Base-by-base conservation (phyloP, 2,329 filamentous ascomycete species). In the Diaporthe citrichinensis region DNA sequence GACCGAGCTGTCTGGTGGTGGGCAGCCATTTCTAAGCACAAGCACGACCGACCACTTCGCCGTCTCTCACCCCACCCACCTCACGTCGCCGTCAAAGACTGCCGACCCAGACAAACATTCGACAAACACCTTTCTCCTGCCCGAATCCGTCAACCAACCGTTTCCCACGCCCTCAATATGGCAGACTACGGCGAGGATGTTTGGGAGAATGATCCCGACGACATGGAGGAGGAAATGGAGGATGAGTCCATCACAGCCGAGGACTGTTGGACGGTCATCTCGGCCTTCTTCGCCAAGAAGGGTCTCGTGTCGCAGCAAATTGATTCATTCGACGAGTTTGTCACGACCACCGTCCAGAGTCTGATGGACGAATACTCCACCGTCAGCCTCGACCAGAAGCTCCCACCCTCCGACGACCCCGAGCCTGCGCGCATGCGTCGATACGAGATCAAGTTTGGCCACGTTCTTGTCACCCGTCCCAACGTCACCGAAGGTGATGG, bases 251-350 rank as follows among this genome's bases (percentile, higher is more conserved):
- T 98, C 86, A 98, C 96, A 36, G 95, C 96, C 77, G 97, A 98
- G 87, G 97, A 99, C 86, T 98, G 95, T 88, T 99, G 97, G 97
- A 94, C 94, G 78, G 96, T 98, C 82, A 98, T 99, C 83, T 95
- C 94, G 74, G 94, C 97, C 14, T 98, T 98, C 88, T 99, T 99
- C 87, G 95, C 98, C 80, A 91, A 92, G 78, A 99, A 98, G 86
- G 96, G 97, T 81, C 90, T 99, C 44, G 97, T 98, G 31, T 98
- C 97, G 23, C 96, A 99, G 86, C 97, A 99, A 87, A 93, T 98
- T 78, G 96, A 98, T 84, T 99, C 97, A 0, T 99, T 98, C 86
- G 95, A 99, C 86, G 96, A 98, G 83, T 99, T 99, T 82, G 96
- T 97, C 74, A 93, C 94, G 76, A 95, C 94, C 31, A 98, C 96